A percentile compares a stretch with the other conserved stretches of the same genome.
Conservation (phyloP, 2,329 filamentous ascomycete species). For the Lojkania enalia region DNA sequence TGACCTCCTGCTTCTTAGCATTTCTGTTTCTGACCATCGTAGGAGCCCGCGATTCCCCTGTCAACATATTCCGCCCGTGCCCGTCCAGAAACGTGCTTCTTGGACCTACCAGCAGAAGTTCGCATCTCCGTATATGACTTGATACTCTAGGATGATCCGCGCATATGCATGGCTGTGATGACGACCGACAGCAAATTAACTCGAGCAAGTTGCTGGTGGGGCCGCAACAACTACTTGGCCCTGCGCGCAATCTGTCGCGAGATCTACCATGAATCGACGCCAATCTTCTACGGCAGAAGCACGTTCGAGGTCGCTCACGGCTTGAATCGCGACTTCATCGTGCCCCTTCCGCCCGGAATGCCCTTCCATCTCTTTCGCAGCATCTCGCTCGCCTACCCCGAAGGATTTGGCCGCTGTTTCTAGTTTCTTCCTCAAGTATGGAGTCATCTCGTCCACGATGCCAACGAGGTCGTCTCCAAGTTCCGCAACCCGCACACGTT, state of each 20-base stretch:
- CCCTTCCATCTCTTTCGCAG: not conserved
- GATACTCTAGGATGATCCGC: not conserved
- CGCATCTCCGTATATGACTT: not conserved
- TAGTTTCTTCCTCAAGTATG: not conserved
- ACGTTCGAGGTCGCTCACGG: not conserved
- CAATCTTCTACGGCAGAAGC: not conserved
- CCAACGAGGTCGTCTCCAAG: not conserved
- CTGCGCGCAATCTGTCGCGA: not conserved
- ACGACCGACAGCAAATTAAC: not conserved
- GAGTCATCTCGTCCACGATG: not conserved
- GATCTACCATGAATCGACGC: not conserved
- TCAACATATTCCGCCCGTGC: not conserved
- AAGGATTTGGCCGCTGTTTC: not conserved
- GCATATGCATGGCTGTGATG: not conserved
- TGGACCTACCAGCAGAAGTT: not conserved
- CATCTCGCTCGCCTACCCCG: not conserved
- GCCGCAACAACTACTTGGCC: not conserved
- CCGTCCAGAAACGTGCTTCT: not conserved
- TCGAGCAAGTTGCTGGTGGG: not conserved
- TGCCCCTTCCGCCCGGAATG: not conserved
- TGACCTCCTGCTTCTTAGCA: too few relatives aligned
- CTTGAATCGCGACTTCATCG: not conserved
- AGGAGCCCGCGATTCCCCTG: too few relatives aligned
- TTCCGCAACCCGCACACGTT: not conserved
- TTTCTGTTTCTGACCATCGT: too few relatives aligned